Base-by-base conservation (phyloP, 2,329 filamentous ascomycete species). In the Neopestalotiopsis sp. region DNA sequence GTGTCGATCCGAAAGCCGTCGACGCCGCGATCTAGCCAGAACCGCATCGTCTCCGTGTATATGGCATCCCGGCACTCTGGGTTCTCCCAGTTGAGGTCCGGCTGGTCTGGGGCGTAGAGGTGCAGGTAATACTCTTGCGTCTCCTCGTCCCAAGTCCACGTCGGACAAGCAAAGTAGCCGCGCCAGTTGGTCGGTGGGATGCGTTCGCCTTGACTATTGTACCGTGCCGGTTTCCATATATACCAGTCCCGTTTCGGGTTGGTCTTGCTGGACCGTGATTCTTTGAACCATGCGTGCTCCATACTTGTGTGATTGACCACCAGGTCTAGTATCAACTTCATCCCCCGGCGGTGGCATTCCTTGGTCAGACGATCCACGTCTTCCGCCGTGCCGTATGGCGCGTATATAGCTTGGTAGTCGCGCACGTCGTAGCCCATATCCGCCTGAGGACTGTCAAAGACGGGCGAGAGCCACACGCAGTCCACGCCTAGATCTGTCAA, bases 1-100 rank as follows among this genome's bases (percentile, higher is more conserved):
- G 90, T 89, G 70, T 92, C 90, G 79, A 91, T 90, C 5, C 90
- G 84, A 78, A 91, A 92, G 0, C 89, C 89, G 64, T 89, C 86
- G 0, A 90, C 87, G 0, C 90, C 91, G 5, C 88, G 87, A 67
- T 93, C 85, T 0, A 94, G 85, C 92, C 92, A 94, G 77, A 94
- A 94, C 0, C 84, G 83, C 86, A 94, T 91, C 5, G 91, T 88
- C 5, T 81, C 76, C 5, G 90, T 84, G 74, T 93, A 91, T 1
- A 94, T 90, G 0, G 89, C 92, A 65, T 89, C 82, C 6, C 91
- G 87, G 7, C 91, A 89, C 2, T 87, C 86, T 0, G 85, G 83
- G 63, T 91, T 90, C 67, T 93, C 90, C 92, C 92, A 94, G 76
- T 94, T 94, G 20, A 95, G 82, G 72, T 95, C 92, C 0, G 92